Evolutionary conservation across 352 stramenopile genomes (phyloP).

Genomic region (Pythium dissimile): DNA sequence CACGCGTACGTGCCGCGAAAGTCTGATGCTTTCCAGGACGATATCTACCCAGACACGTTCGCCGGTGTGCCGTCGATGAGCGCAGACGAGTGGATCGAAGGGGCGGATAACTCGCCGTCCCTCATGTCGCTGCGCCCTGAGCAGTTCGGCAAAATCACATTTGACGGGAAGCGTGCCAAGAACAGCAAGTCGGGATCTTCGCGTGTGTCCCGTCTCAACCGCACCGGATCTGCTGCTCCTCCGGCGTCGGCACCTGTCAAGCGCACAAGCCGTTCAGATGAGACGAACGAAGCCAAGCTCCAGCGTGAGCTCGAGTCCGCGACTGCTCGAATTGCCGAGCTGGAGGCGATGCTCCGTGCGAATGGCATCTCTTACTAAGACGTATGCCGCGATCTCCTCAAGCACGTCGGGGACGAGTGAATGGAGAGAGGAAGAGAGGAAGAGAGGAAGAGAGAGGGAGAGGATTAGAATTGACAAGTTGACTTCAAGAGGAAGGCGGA

Average conservation of each 20-base stretch:
- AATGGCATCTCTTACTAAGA: constrained; percentile 81
- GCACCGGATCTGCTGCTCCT: constrained; percentile 22
- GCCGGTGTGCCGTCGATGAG: constrained; percentile 93
- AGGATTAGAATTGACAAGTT: constrained; percentile 29
- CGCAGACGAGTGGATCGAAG: constrained; percentile 94
- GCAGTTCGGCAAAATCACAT: constrained; percentile 81
- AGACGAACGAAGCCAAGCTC: constrained; percentile 43
- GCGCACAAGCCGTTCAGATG: constrained; percentile 19
- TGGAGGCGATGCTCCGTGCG: constrained; percentile 77
- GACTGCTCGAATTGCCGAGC: constrained; percentile 79
- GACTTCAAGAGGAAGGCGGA: constrained; percentile 15
- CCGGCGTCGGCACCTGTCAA: constrained; percentile 24
- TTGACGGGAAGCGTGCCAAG: constrained; percentile 72
- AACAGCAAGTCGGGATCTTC: constrained; percentile 21
- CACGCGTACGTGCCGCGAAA: constrained; percentile 96
- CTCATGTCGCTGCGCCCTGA: constrained; percentile 93
- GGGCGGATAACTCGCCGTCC: constrained; percentile 92
- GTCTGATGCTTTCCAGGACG: constrained; percentile 98
- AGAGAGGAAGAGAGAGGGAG: constrained; percentile 7
- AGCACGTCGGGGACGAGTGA: no score
- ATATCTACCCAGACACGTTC: constrained; percentile 98
- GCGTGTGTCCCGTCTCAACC: constrained; percentile 25
- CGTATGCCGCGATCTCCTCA: no score
- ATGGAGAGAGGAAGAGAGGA: no score
- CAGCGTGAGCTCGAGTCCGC: constrained; percentile 75